A percentile compares a stretch with the other conserved stretches of the same genome.
These are phyloP conservation scores for Phaeoacremonium minimum DNA, from an alignment of 2,329 filamentous ascomycete genomes.

Conservation along the genomic window DNA sequence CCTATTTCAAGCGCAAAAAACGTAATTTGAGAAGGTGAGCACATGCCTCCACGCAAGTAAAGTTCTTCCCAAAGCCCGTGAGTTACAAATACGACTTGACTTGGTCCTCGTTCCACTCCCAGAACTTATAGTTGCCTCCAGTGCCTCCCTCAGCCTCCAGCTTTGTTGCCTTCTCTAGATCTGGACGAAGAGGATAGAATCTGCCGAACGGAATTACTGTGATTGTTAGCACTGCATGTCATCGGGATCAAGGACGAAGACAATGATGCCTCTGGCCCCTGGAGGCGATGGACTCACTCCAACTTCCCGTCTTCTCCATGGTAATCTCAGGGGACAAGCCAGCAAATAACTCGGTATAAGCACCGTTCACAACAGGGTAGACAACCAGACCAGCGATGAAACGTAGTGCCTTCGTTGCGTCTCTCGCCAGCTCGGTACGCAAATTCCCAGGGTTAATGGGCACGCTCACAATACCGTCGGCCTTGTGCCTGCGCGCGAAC, in stretches of 20 bases:
- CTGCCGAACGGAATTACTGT: constrained; percentile 33
- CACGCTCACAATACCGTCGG: constrained; percentile 18
- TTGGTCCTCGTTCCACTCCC: constrained; percentile 35
- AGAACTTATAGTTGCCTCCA: constrained; percentile 29
- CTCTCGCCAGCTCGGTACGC: constrained; percentile 15
- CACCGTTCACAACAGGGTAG: constrained; percentile 20
- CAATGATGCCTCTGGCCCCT: background rate
- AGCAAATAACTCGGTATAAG: constrained; percentile 33
- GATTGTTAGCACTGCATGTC: no score
- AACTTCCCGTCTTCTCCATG: constrained; percentile 17
- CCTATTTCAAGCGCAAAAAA: no score
- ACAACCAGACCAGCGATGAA: constrained; percentile 6
- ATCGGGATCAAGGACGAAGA: background rate
- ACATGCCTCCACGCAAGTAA: no score
- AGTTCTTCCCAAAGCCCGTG: no score
- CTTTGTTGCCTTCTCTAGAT: constrained; percentile 21
- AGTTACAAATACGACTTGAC: constrained; percentile 23
- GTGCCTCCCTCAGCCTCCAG: constrained; percentile 29
- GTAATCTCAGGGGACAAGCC: constrained; percentile 29
- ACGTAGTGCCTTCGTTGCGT: background rate
- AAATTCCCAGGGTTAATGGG: constrained; percentile 21
- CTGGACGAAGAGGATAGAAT: constrained; percentile 22
- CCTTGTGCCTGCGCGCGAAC: constrained; percentile 15
- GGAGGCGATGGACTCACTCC: constrained; percentile 10
- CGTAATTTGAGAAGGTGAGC: no score